phyloP scores from a whole-genome alignment of 1,139 yeast genomes.

The Sugiyamaella novakii region DNA sequence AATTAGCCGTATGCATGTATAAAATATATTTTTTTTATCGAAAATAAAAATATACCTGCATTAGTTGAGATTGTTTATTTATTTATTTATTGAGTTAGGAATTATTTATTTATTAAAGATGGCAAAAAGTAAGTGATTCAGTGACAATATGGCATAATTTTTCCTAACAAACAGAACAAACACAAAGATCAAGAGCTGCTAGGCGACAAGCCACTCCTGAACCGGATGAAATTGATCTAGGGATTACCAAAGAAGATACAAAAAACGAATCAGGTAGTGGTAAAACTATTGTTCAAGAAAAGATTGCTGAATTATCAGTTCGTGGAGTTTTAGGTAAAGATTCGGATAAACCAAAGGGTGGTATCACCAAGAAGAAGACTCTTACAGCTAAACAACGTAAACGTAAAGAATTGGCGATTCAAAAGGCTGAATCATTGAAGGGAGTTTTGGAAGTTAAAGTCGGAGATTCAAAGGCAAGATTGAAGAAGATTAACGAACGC shows the following conservation, averaged over 20 bases:
- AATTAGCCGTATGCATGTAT: too few species aligned
- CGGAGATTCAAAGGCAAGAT: slow-evolving; percentile 33
- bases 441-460: slow-evolving; percentile 38
- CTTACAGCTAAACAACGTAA: slow-evolving; percentile 33
- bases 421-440: slow-evolving; percentile 35
- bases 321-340: slow-evolving; percentile 31
- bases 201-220: slow-evolving; percentile 31
- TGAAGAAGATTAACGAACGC: slow-evolving; percentile 31
- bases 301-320: slow-evolving; percentile 39
- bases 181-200: slow-evolving; percentile 37
- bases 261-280: slow-evolving; percentile 25
- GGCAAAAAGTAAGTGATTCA: slow-evolving; percentile 17
- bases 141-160: slow-evolving; percentile 3
- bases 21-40: too few species aligned
- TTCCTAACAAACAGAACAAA: too few species aligned
- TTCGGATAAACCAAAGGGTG: slow-evolving; percentile 21
- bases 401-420: slow-evolving; percentile 33
- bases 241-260: not conserved
- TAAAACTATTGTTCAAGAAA: slow-evolving; percentile 36
- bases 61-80: too few species aligned
- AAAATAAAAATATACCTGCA: not conserved
- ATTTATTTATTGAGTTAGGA: too few species aligned
- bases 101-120: slow-evolving; percentile 9
- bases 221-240: slow-evolving; percentile 20
- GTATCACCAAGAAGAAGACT: slow-evolving; percentile 23